phyloP scores from a whole-genome alignment of 257 asterid species.

The Jasminum sambac region DNA sequence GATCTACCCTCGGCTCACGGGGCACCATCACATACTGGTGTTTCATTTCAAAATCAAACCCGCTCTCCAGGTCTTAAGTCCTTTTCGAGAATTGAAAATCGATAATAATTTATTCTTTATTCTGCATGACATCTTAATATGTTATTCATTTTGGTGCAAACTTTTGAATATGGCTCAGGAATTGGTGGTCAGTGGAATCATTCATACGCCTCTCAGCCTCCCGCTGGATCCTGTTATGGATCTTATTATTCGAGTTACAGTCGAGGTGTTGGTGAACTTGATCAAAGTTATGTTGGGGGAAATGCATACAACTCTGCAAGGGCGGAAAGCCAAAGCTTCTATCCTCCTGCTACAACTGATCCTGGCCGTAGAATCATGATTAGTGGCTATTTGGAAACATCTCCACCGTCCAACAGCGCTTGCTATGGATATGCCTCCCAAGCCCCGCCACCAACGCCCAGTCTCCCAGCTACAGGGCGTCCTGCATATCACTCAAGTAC shows the following conservation, averaged over 20 bases:
- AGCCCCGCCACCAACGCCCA: not conserved
- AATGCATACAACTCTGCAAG: constrained; percentile 3
- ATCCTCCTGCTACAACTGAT: constrained; percentile 3
- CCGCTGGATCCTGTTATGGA: constrained; percentile 12
- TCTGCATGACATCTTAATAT: not conserved
- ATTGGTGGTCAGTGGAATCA: constrained; percentile 12
- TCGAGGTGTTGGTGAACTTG: not conserved
- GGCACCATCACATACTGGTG: constrained; percentile 22
- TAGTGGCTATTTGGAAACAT: not conserved
- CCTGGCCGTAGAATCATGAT: constrained; percentile 6
- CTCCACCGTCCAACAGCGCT: constrained; percentile 2
- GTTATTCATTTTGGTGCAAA: not conserved
- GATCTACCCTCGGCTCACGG: constrained; percentile 24
- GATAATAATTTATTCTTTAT: not conserved
- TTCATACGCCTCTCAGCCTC: constrained; percentile 25
- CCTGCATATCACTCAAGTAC: constrained; percentile 17
- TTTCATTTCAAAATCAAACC: constrained; percentile 29
- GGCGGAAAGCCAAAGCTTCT: not conserved
- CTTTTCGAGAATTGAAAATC: not conserved
- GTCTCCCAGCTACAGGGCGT: constrained; percentile 3
- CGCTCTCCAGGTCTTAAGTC: constrained; percentile 25
- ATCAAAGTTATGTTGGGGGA: constrained; percentile 5
- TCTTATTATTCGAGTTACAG: constrained; percentile 9
- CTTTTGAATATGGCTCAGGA: constrained; percentile 14
- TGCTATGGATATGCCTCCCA: not conserved